A percentile compares a stretch with the other conserved stretches of the same genome.
These are phyloP conservation scores for Pseudogymnoascus sp. DNA, from an alignment of 2,329 filamentous ascomycete species.

Conservation along the genomic window DNA sequence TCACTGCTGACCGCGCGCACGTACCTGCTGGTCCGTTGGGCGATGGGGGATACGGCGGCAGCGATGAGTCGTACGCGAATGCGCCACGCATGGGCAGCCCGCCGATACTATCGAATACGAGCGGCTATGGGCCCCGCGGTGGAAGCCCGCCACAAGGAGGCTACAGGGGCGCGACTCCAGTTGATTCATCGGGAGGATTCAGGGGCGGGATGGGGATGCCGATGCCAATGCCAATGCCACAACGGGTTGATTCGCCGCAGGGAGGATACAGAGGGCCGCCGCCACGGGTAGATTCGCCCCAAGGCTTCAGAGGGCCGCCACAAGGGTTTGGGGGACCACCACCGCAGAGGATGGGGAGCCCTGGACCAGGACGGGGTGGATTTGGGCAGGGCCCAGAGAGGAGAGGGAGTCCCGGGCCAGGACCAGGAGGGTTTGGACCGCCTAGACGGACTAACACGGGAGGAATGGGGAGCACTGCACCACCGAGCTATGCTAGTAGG, in stretches of 20 bases:
- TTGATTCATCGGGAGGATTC: not conserved
- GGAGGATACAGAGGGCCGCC: not conserved
- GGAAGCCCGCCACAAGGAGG: not conserved
- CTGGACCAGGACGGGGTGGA: not conserved
- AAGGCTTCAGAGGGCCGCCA: not conserved
- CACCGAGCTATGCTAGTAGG: conserved; percentile 18
- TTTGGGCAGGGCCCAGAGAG: not conserved
- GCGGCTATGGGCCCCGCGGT: not conserved
- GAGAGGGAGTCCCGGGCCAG: not conserved
- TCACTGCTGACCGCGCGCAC: not conserved
- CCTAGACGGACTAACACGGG: not conserved
- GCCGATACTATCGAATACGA: not conserved
- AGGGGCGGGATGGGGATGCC: not conserved
- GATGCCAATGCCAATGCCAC: not conserved
- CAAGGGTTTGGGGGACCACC: not conserved
- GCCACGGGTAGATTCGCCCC: not conserved
- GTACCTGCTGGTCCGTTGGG: not conserved
- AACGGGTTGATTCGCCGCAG: not conserved
- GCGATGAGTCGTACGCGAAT: not conserved
- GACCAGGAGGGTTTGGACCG: not conserved
- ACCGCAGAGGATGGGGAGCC: not conserved
- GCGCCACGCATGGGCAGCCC: not conserved
- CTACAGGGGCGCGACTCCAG: not conserved
- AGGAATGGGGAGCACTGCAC: conserved; percentile 11
- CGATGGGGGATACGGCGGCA: not conserved